Percentiles rank a stretch among this genome's conserved stretches.
Conservation (phyloP, 306 rosid species). For the Aeschynomene evenia region DNA sequence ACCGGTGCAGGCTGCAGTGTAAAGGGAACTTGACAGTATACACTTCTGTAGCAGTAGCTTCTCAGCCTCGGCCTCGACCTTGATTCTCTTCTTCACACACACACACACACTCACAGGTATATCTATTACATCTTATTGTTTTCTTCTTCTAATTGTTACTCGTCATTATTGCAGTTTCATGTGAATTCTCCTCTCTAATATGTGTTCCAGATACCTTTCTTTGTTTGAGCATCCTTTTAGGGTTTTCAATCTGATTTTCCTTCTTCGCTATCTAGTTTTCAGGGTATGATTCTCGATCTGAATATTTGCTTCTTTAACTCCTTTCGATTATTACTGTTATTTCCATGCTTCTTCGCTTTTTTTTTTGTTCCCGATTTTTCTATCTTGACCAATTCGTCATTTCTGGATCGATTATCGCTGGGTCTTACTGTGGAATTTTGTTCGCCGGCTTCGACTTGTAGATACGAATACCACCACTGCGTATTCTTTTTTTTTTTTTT, state of each 20-base stretch:
- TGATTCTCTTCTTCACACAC: conserved; percentile 8
- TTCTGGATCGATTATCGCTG: conserved; percentile 17
- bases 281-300: conserved; percentile 25
- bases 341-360: background rate
- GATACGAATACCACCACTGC: background rate
- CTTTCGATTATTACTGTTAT: background rate
- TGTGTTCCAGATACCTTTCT: background rate
- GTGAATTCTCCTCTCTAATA: background rate
- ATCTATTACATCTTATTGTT: background rate
- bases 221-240: conserved; percentile 23
- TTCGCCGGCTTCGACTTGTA: background rate
- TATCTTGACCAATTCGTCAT: background rate
- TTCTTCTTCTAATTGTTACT: background rate
- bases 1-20: background rate
- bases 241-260: conserved; percentile 34
- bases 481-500: background rate
- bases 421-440: background rate
- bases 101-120: conserved; percentile 1
- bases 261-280: background rate
- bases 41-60: background rate
- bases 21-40: background rate
- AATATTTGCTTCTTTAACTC: background rate
- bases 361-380: background rate
- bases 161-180: background rate
- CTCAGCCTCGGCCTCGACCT: background rate